Conservation (phyloP, 164 flowering plant genomes). For the Sextonia rubra region DNA sequence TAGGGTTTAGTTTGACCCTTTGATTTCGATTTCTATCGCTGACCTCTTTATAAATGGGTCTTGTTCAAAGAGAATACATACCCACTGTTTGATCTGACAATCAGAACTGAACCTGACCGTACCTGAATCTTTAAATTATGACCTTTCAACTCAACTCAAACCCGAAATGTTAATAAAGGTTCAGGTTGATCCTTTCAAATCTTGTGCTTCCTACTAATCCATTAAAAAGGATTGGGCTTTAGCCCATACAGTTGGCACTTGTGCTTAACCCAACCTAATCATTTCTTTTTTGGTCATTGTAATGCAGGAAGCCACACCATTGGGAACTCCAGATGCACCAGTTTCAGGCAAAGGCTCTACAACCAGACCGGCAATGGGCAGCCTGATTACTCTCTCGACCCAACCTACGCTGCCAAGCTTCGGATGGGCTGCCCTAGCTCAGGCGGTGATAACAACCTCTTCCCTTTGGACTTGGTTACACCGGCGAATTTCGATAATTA, state of each 20-base stretch:
- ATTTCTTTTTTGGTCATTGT: neutral
- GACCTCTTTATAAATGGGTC: neutral
- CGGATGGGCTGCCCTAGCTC: slow-evolving; percentile 71
- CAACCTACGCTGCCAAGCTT: slow-evolving; percentile 55
- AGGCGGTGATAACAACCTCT: slow-evolving; percentile 89
- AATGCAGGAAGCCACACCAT: slow-evolving; percentile 92
- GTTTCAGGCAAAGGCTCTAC: slow-evolving; percentile 94
- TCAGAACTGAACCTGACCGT: too few species aligned
- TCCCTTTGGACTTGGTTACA: slow-evolving; percentile 56
- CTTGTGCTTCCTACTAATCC: too few species aligned
- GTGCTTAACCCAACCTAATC: too few species aligned
- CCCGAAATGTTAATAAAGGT: neutral
- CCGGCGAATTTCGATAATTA: slow-evolving; percentile 73
- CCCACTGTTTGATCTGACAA: too few species aligned
- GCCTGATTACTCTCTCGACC: slow-evolving; percentile 63
- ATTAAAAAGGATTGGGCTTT: neutral
- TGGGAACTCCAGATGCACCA: slow-evolving; percentile 77
- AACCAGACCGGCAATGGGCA: slow-evolving; percentile 78
- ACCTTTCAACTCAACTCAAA: too few species aligned
- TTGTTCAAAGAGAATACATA: too few species aligned
- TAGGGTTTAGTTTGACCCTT: neutral
- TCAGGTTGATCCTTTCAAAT: neutral
- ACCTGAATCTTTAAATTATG: too few species aligned
- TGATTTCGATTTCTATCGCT: too few species aligned
- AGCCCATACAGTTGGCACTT: too few species aligned